Conservation (phyloP, 805 yeast species). For the Candida anglica region DNA sequence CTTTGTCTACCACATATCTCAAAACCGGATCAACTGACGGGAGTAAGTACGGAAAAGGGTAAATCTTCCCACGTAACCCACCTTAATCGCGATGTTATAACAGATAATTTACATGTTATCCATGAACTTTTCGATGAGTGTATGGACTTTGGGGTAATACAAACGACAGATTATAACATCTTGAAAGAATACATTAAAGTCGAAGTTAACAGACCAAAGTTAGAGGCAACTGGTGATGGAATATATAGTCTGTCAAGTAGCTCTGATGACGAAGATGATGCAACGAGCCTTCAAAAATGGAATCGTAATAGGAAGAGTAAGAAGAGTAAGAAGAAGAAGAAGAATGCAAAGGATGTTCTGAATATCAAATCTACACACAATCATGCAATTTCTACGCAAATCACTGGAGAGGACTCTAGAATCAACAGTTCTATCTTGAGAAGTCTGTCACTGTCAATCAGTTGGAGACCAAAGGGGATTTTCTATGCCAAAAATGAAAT, state of each 20-base stretch:
- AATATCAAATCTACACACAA: constrained; percentile 35
- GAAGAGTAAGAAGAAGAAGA: constrained; percentile 8
- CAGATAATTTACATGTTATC: constrained; percentile 70
- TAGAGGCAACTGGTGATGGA: constrained; percentile 4
- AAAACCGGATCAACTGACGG: not conserved
- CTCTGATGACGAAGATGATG: constrained; percentile 6
- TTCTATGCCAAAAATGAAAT: constrained; percentile 42
- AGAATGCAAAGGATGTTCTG: constrained; percentile 7
- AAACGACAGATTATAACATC: constrained; percentile 74
- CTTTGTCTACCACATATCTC: constrained; percentile 9
- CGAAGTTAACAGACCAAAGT: constrained; percentile 29
- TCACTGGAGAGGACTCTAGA: constrained; percentile 14
- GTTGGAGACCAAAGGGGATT: constrained; percentile 45
- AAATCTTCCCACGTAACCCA: not conserved
- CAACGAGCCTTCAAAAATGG: not conserved
- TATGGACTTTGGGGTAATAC: constrained; percentile 86
- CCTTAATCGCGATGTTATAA: constrained; percentile 56
- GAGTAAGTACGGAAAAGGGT: not conserved
- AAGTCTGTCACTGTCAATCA: constrained; percentile 60
- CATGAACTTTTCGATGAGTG: constrained; percentile 87
- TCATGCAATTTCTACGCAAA: constrained; percentile 31
- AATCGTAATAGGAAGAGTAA: constrained; percentile 6
- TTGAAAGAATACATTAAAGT: constrained; percentile 74
- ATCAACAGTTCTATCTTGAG: constrained; percentile 71
- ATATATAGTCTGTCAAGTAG: constrained; percentile 4